phyloP scores from a whole-genome alignment of 2,329 filamentous ascomycete species.

The Tolypocladium cylindrosporum region DNA sequence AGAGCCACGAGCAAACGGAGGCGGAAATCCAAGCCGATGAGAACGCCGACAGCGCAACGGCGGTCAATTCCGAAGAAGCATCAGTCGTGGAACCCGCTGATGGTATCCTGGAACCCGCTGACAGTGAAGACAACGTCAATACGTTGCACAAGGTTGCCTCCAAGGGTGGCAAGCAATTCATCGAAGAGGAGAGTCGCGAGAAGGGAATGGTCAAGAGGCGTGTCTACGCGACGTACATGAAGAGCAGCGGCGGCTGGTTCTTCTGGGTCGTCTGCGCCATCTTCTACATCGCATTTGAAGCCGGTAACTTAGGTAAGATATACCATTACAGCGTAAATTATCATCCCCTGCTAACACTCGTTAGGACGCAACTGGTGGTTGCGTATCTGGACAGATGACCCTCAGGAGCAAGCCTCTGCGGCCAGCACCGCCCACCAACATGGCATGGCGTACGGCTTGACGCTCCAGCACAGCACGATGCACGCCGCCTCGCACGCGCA shows the following conservation, averaged over 20 bases:
- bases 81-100: conserved; percentile 31
- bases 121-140: conserved; percentile 22
- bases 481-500: conserved; percentile 24
- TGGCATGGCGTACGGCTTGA: conserved; percentile 32
- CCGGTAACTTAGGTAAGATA: conserved; percentile 40
- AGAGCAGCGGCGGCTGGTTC: conserved; percentile 51
- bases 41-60: conserved; percentile 28
- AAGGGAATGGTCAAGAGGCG: conserved; percentile 56
- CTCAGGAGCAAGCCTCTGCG: neutral
- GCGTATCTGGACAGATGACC: conserved; percentile 45
- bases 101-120: conserved; percentile 24
- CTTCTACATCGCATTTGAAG: conserved; percentile 45
- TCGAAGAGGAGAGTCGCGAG: conserved; percentile 66
- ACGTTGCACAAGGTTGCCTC: conserved; percentile 39
- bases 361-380: conserved; percentile 53
- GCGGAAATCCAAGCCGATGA: conserved; percentile 39
- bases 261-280: conserved; percentile 48
- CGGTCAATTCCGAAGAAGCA: conserved; percentile 44
- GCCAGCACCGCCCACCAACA: conserved; percentile 16
- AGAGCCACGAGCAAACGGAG: conserved; percentile 40
- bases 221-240: conserved; percentile 60
- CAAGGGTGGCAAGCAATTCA: conserved; percentile 56
- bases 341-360: neutral
- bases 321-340: neutral
- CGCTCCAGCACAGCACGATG: conserved; percentile 34